Evolutionary conservation across 2,329 filamentous ascomycete species (phyloP).

Genomic region (Colletotrichum tropicicola): DNA sequence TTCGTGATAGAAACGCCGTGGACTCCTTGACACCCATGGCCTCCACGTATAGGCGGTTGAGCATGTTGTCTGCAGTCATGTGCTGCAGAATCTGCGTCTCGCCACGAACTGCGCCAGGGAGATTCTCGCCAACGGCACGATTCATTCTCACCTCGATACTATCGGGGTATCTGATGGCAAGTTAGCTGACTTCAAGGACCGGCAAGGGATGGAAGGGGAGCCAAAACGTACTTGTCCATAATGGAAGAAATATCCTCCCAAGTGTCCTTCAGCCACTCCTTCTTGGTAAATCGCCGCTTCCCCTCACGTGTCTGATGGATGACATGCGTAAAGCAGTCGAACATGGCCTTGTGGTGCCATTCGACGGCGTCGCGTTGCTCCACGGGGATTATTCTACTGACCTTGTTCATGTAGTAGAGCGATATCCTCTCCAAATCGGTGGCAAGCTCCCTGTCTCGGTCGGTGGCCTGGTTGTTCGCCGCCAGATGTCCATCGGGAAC

Average conservation of each 20-base stretch:
- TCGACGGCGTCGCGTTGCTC: not conserved
- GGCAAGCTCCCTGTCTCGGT: too few species aligned
- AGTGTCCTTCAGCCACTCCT: not conserved
- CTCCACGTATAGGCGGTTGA: conserved; percentile 38
- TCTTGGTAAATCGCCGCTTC: too few species aligned
- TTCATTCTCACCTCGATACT: not conserved
- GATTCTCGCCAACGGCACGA: conserved; percentile 37
- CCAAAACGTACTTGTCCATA: not conserved
- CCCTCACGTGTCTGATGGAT: too few species aligned
- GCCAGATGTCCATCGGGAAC: too few species aligned
- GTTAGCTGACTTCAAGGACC: too few species aligned
- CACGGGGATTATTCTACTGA: not conserved
- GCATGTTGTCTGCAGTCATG: conserved; percentile 39
- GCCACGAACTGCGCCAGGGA: conserved; percentile 41
- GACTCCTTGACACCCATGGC: conserved; percentile 15
- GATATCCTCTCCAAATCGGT: not conserved
- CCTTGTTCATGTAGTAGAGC: not conserved
- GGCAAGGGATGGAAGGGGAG: too few species aligned
- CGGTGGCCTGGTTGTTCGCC: not conserved
- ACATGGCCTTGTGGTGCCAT: not conserved
- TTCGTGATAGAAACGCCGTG: not conserved
- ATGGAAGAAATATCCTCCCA: not conserved
- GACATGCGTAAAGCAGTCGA: too few species aligned
- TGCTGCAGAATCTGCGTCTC: conserved; percentile 42
- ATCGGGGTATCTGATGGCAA: not conserved